Evolutionary conservation across 2,329 filamentous ascomycete genomes (phyloP), one percentile per base, ranked within the genome.

Genomic region (Thielaviopsis punctulata): DNA sequence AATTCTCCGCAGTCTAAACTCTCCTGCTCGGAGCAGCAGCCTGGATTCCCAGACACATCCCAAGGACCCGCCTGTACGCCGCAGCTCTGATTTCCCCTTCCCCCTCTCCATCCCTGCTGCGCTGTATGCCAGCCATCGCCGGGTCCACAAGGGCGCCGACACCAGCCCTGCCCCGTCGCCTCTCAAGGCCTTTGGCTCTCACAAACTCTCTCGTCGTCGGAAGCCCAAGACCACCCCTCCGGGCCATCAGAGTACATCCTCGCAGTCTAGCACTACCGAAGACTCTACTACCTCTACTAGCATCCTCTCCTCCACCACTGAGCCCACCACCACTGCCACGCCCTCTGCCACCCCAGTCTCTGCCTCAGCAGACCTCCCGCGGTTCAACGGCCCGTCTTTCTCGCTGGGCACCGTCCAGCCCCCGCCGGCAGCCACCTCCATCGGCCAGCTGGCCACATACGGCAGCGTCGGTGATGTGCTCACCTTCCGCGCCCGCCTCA

Each of bases 401-500:
- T 25, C 24, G 3, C 50, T 52, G 4, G 50, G 45, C 43, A 23
- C 13, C 10, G 50, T 52, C 10, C n/a, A 21, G 2, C 44, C 50
- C 9, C 66, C 66, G n/a, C 59, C 62, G 30, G 66, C 68, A 56
- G 60, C 68, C 58, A 68, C 64, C 56, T 62, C 65, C 23, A 62
- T 69, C 39, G 56, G 62, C 18, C 61, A 68, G 60, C 62, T 68
- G 45, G 65, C 66, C 54, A 51, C 55, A 36, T 57, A 68, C 13
- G 65, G 66, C 10, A 19, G 25, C 13, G 52, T 67, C 10, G 67
- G 66, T 44, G 65, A 64, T 18, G 64, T 66, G 48, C 65, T 70
- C 48, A 68, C 64, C 50, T 69, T 70, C 55, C 62, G 68, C 52
- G 68, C 66, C 36, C 64, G 66, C 46, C 70, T 92, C 19, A 84